Evolutionary conservation across 257 asterid genomes (phyloP), one percentile per base, ranked within the genome.

Genomic region (Ilex asprella): DNA sequence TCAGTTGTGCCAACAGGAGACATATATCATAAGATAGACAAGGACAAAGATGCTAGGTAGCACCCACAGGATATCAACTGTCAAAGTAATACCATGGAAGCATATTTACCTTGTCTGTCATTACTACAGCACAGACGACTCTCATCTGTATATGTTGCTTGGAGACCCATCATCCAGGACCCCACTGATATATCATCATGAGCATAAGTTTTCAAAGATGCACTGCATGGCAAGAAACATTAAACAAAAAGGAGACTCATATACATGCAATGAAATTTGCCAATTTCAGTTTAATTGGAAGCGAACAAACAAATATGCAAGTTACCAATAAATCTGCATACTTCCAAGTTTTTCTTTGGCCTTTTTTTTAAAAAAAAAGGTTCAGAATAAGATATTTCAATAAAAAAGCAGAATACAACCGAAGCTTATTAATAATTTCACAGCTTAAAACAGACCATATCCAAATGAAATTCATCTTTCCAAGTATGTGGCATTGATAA

Each of bases 101-200:
- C 51, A 4, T 16, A 27, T 30, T 73, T 76, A 91, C 96, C 98
- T 82, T 85, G 91, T 55, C 76, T 69, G 0, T 91, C 54, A 72
- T 77, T 69, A 76, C 77, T 64, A 75, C 98, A 91, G 78, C 98
- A 91, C 55, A 91, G 60, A 59, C 82, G 94, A 67, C 78, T 81
- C 61, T 91, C 98, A 55, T 91, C 98, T 69, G 77, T 84, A 65
- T 91, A 84, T 55, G 89, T 88, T 70, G 95, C 85, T 70, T 72
- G 76, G 62, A 91, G 71, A 51, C 98, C 98, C 81, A 91, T 87
- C 96, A 91, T 88, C 98, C 98, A 91, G n/a, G 98, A 91, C 7
- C 98, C 96, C 16, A 91, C 77, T 14, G 96, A 86, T 68, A 63
- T 75, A 76, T 91, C 98, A 58, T 84, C 96, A 31, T 84, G 85